Conservation (phyloP, 306 rosid genomes). For the Dalbergia cochinchinensis region DNA sequence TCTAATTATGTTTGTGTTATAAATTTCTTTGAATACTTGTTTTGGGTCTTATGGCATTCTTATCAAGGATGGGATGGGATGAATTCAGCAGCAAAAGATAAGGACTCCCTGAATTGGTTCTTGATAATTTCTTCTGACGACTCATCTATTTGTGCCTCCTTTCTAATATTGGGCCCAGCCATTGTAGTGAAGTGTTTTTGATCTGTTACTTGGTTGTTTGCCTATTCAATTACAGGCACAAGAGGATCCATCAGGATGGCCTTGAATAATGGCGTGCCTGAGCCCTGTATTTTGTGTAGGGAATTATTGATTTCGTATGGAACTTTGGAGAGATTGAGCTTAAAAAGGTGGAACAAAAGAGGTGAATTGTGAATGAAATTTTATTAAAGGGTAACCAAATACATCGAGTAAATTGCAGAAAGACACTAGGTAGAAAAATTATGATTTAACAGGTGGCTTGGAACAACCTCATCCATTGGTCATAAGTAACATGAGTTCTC, state of each 20-base stretch:
- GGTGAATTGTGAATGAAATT: constrained; percentile 8
- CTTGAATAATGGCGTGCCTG: constrained; percentile 7
- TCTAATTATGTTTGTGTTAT: constrained; percentile 20
- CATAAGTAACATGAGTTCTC: background rate
- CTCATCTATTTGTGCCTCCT: constrained; percentile 1
- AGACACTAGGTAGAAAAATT: background rate
- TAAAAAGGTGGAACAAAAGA: constrained; percentile 25
- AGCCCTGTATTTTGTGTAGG: background rate
- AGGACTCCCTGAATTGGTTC: constrained; percentile 14
- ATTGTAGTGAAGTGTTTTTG: background rate
- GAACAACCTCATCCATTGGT: background rate
- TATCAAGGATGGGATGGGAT: constrained; percentile 19
- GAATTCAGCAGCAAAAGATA: constrained; percentile 15
- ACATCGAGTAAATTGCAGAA: constrained; percentile 1
- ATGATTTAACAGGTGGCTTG: constrained; percentile 2
- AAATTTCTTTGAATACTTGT: background rate
- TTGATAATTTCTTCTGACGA: background rate
- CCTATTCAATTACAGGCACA: background rate
- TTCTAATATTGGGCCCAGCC: background rate
- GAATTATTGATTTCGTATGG: constrained; percentile 10
- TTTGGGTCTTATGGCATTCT: constrained; percentile 5
- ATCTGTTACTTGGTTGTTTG: constrained; percentile 12
- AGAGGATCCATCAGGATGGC: constrained; percentile 23
- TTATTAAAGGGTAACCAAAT: background rate
- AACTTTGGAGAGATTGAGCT: background rate